These are phyloP conservation scores for Cladophialophora bantiana DNA, from an alignment of 2,329 filamentous ascomycete genomes.

Conservation along the genomic window DNA sequence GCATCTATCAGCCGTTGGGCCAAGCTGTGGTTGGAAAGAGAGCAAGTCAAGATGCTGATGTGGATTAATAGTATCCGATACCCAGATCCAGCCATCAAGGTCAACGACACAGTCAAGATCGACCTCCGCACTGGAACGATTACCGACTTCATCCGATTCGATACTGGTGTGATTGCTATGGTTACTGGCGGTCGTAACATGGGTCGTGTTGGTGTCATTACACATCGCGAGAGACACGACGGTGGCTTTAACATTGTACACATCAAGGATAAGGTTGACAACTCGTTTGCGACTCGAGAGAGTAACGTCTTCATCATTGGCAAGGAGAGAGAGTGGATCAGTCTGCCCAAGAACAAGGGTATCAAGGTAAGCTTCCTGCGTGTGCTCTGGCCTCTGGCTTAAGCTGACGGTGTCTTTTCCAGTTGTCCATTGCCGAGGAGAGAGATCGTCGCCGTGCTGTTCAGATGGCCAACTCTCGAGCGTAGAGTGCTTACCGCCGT, in stretches of 20 bases:
- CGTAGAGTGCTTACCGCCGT: constrained; percentile 5
- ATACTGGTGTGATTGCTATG: constrained; percentile 98
- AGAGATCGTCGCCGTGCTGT: constrained; percentile 91
- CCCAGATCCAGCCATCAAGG: constrained; percentile 97
- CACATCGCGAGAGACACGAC: constrained; percentile 99
- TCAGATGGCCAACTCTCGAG: constrained; percentile 27
- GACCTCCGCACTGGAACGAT: constrained; percentile 97
- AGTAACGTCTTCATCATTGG: constrained; percentile 99
- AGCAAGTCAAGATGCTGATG: constrained; percentile 46
- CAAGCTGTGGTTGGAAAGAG: constrained; percentile 82
- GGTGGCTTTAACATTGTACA: constrained; percentile 99
- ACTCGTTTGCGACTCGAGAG: constrained; percentile 99
- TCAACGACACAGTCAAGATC: constrained; percentile 99
- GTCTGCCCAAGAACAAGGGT: constrained; percentile 99
- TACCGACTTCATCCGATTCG: constrained; percentile 96
- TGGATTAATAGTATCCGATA: constrained; percentile 85
- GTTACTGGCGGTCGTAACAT: constrained; percentile 99
- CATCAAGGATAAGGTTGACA: constrained; percentile 99
- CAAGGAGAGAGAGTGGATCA: constrained; percentile 98
- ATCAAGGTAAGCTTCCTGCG: constrained; percentile 70
- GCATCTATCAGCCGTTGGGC: constrained; percentile 99
- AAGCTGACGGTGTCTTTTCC: constrained; percentile 35
- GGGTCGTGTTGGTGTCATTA: constrained; percentile 99
- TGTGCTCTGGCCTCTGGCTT: background rate
- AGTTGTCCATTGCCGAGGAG: constrained; percentile 98